These are phyloP conservation scores for Haplosporangium gracile DNA, from an alignment of 192 early-diverging fungal genomes.

Conservation along the genomic window DNA sequence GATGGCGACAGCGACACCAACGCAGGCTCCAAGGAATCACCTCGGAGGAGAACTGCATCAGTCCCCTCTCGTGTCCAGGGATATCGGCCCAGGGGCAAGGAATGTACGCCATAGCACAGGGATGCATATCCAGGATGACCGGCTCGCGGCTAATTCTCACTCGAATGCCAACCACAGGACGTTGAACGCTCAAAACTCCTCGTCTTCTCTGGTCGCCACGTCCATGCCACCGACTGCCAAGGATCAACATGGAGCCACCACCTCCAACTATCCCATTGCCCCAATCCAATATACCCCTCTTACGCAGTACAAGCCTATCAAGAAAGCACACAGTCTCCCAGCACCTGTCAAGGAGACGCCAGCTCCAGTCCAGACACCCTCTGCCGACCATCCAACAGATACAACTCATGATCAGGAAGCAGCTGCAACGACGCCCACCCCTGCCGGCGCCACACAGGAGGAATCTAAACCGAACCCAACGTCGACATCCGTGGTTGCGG, in stretches of 20 bases:
- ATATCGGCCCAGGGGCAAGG: not conserved
- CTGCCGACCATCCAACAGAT: not conserved
- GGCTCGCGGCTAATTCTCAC: not conserved
- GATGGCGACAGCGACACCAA: constrained; percentile 14
- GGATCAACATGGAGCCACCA: constrained; percentile 2
- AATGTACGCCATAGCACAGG: constrained; percentile 15
- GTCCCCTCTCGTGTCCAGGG: constrained; percentile 19
- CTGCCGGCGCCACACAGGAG: not conserved
- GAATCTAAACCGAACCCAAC: not conserved
- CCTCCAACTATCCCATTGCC: constrained; percentile 27
- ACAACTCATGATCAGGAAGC: not conserved
- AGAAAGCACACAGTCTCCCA: constrained; percentile 20
- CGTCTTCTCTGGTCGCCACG: constrained; percentile 28
- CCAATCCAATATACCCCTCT: constrained; percentile 56
- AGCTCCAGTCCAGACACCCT: not conserved
- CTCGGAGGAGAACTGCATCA: not conserved
- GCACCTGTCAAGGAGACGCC: constrained; percentile 13
- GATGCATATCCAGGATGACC: constrained; percentile 20
- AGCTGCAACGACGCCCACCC: not conserved
- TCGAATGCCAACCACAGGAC: constrained; percentile 16
- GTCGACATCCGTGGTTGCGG: not conserved
- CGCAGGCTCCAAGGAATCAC: constrained; percentile 9
- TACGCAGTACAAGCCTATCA: constrained; percentile 34
- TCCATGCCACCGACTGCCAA: not conserved
- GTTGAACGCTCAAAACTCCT: constrained; percentile 32